Base-by-base conservation (phyloP, 2,329 filamentous ascomycete genomes). In the Passalora sequoiae region DNA sequence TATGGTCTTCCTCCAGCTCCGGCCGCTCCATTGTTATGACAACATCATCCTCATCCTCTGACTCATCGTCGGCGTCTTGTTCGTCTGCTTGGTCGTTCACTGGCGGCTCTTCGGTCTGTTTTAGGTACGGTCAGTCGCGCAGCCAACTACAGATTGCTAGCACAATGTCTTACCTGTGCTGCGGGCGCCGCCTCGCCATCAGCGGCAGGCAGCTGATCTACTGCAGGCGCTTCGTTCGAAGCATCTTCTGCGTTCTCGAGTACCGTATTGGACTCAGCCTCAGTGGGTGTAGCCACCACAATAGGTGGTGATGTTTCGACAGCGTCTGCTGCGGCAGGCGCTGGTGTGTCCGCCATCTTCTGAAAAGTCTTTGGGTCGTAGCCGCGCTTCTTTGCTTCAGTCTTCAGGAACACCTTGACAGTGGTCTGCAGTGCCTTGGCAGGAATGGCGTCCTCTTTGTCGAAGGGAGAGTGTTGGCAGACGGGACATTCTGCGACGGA, bases 381-480 rank as follows among this genome's bases (percentile, higher is more conserved):
- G 24, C 44, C 47, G n/a, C 56, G 54, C 50, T 60, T 71, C 74
- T 94, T 94, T 66, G 94, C 86, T 55, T 89, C 86, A 0, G 84
- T 94, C 59, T 89, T 86, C 37, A 98, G 69, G 61, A 94, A 98
- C 9, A 92, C 86, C 56, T 86, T 85, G 54, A 97, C 84, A 1
- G 92, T 98, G 19, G 86, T 92, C 54, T 92, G 83, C n/a, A 97
- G 73, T 20, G 84, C 81, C 64, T 95, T 96, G 66, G 94, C 87
- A 1, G 87, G 81, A 50, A 85, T 89, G 72, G 89, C 95, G 54
- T 92, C 84, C 47, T 87, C 86, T 35, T 84, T 78, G 20, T 88
- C 87, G 46, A 98, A 77, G 0, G 92, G 92, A 16, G 81, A 84
- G 64, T 98, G 92, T 52, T 89, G 86, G 76, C 92, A 98, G 46